Evolutionary conservation across 352 stramenopile species (phyloP).

Genomic region (Phytophthora gonapodyides): DNA sequence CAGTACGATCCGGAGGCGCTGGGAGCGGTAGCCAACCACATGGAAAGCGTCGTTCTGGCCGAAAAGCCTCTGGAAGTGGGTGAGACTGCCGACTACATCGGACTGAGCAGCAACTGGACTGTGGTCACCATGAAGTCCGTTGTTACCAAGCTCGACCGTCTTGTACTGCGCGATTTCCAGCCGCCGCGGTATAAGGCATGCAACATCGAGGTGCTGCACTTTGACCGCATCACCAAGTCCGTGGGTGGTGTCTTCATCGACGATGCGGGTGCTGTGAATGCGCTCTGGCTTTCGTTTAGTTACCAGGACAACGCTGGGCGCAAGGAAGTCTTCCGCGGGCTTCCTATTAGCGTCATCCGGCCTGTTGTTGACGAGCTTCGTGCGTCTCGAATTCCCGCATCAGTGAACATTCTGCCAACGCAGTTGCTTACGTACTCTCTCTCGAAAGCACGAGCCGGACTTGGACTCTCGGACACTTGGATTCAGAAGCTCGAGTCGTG

Average conservation of each 20-base stretch:
- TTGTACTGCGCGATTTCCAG: conserved; percentile 85
- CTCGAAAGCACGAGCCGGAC: conserved; percentile 83
- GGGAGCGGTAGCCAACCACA: conserved; percentile 59
- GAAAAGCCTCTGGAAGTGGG: conserved; percentile 73
- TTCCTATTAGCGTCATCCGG: conserved; percentile 68
- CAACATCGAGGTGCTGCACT: conserved; percentile 88
- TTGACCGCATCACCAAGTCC: conserved; percentile 88
- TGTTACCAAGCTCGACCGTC: conserved; percentile 82
- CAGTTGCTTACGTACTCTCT: conserved; percentile 86
- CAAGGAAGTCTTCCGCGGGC: conserved; percentile 86
- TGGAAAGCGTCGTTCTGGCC: conserved; percentile 64
- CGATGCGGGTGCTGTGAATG: conserved; percentile 66
- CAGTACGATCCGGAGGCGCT: conserved; percentile 86
- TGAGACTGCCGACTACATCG: conserved; percentile 82
- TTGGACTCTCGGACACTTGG: conserved; percentile 85
- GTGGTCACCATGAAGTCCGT: conserved; percentile 88
- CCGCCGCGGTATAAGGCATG: conserved; percentile 84
- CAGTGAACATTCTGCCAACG: conserved; percentile 67
- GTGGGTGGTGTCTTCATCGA: conserved; percentile 88
- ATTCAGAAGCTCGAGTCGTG: conserved; percentile 80
- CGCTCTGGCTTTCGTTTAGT: conserved; percentile 87
- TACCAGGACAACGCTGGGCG: conserved; percentile 78
- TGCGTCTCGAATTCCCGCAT: conserved; percentile 41
- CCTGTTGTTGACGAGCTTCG: conserved; percentile 69
- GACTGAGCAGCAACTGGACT: conserved; percentile 85